These are phyloP conservation scores for Byssochlamys sp. DNA, from an alignment of 2,329 filamentous ascomycete genomes.

Conservation along the genomic window DNA sequence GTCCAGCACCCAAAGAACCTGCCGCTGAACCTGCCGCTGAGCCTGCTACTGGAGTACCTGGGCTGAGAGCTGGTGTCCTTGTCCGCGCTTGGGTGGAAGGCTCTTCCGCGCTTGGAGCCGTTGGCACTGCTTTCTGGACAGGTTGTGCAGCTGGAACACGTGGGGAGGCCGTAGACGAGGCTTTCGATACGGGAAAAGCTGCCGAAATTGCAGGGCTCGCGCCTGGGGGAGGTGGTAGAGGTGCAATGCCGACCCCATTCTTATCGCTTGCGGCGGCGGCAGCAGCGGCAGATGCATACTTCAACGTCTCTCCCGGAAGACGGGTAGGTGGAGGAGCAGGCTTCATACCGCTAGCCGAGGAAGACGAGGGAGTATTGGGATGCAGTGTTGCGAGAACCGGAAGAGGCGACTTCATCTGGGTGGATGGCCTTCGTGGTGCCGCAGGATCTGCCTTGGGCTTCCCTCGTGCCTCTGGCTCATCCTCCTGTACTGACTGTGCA, in stretches of 20 bases:
- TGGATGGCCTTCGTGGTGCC: conserved; percentile 62
- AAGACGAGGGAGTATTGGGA: conserved; percentile 40
- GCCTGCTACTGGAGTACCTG: conserved; percentile 35
- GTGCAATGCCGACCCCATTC: conserved; percentile 80
- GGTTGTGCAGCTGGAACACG: conserved; percentile 42
- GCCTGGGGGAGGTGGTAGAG: conserved; percentile 80
- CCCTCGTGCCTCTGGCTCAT: conserved; percentile 57
- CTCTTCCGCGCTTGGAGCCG: conserved; percentile 33
- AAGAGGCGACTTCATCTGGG: conserved; percentile 84
- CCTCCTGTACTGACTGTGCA: conserved; percentile 81
- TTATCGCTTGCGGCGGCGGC: conserved; percentile 86
- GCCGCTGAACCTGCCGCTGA: conserved; percentile 18
- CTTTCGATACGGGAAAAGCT: conserved; percentile 41
- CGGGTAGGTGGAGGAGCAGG: conserved; percentile 77
- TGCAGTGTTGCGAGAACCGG: conserved; percentile 88
- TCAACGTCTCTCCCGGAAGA: conserved; percentile 78
- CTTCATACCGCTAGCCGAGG: conserved; percentile 66
- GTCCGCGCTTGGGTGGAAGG: conserved; percentile 28
- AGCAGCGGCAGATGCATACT: conserved; percentile 92
- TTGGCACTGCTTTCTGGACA: conserved; percentile 31
- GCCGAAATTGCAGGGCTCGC: conserved; percentile 42
- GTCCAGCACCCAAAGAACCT: conserved; percentile 31
- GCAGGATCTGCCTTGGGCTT: conserved; percentile 50
- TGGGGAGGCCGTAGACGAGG: conserved; percentile 52
- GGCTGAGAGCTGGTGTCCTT: conserved; percentile 44